Evolutionary conservation across 2,329 filamentous ascomycete genomes (phyloP).

Genomic region (Amauroascus niger): DNA sequence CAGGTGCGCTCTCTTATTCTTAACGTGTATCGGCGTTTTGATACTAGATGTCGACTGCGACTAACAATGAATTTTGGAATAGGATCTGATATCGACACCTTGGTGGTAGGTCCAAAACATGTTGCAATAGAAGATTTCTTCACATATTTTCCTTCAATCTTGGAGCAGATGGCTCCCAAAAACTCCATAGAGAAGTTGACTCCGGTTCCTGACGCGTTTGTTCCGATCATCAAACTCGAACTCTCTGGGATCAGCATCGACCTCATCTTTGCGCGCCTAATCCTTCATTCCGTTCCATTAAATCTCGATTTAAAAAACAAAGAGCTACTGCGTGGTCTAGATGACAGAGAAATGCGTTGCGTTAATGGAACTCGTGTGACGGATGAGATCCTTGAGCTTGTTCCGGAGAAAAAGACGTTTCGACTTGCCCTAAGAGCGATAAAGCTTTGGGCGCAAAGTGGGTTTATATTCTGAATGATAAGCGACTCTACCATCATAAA

Average conservation of each 20-base stretch:
- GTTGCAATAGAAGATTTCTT: constrained; percentile 89
- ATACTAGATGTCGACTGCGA: neutral
- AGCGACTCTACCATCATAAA: neutral
- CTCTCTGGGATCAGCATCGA: constrained; percentile 88
- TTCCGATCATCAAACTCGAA: constrained; percentile 96
- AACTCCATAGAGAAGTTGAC: constrained; percentile 78
- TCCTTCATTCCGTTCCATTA: constrained; percentile 60
- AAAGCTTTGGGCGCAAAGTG: constrained; percentile 86
- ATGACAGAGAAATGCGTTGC: constrained; percentile 77
- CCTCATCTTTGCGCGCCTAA: constrained; percentile 73
- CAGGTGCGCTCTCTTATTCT: constrained; percentile 41
- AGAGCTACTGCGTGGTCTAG: constrained; percentile 70
- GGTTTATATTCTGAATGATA: neutral
- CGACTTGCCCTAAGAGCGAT: constrained; percentile 80
- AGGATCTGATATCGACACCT: constrained; percentile 95
- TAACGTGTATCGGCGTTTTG: neutral
- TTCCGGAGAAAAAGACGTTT: constrained; percentile 84
- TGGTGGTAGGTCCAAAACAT: constrained; percentile 84
- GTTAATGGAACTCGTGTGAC: constrained; percentile 92
- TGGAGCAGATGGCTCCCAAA: constrained; percentile 63
- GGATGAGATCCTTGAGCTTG: constrained; percentile 78
- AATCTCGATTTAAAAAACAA: constrained; percentile 73
- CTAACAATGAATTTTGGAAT: neutral
- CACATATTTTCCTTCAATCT: constrained; percentile 68
- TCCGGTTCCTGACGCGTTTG: constrained; percentile 78